These are phyloP conservation scores for Aspergillus sp. DNA, from an alignment of 2,329 filamentous ascomycete species.

Conservation along the genomic window DNA sequence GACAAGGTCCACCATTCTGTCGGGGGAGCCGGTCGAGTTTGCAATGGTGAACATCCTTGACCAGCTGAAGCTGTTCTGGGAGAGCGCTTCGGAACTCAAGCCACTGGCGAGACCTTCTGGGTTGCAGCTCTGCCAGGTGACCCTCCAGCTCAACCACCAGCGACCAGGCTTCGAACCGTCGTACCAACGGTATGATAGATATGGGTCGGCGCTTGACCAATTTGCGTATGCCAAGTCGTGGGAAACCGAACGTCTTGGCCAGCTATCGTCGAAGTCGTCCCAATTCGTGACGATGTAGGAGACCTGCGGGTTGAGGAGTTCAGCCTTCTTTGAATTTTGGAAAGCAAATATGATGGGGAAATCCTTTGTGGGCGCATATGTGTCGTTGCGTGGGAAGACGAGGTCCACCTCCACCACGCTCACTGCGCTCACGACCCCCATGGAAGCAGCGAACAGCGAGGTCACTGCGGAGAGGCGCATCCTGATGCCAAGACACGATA, in stretches of 20 bases:
- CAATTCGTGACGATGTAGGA: conserved; percentile 10
- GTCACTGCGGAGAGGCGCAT: no score
- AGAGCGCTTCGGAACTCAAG: neutral
- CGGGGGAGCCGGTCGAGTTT: conserved; percentile 1
- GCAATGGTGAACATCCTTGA: conserved; percentile 15
- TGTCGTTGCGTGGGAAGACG: conserved; percentile 24
- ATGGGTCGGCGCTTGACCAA: conserved; percentile 10
- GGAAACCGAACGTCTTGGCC: neutral
- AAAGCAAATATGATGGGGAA: conserved; percentile 26
- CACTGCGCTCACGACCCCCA: neutral
- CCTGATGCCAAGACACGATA: neutral
- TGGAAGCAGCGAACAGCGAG: neutral
- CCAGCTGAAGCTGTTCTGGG: conserved; percentile 2
- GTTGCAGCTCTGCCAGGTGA: conserved; percentile 20
- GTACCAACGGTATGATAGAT: conserved; percentile 12
- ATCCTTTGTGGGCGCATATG: conserved; percentile 18
- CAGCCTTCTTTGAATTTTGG: conserved; percentile 18
- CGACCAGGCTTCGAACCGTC: neutral
- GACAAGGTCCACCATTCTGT: conserved; percentile 18
- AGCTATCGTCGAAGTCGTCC: neutral
- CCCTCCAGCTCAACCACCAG: conserved; percentile 14
- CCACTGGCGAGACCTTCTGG: conserved; percentile 1
- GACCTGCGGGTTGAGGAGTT: conserved; percentile 16
- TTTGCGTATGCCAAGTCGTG: conserved; percentile 16
- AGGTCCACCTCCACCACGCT: conserved; percentile 21